Conservation (phyloP, 2,329 filamentous ascomycete species). For the Colletotrichum sp. region DNA sequence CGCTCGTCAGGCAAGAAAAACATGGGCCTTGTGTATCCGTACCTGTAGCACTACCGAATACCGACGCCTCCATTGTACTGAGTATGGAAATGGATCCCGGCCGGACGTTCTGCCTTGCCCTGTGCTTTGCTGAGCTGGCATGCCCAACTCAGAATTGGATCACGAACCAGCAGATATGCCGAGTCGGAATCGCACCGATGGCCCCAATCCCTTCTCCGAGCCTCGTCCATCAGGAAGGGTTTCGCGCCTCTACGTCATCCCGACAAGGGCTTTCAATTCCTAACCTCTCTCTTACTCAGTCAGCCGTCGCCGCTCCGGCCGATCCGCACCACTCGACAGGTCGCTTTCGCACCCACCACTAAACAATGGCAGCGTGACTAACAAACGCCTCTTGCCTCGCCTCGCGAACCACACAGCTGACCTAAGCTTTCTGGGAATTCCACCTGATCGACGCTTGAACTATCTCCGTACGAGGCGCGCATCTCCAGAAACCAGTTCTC, state of each 20-base stretch:
- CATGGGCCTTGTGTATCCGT: background rate
- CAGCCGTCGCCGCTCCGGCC: constrained; percentile 7
- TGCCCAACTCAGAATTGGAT: background rate
- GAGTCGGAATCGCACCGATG: constrained; percentile 10
- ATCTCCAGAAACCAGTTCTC: background rate
- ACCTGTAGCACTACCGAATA: background rate
- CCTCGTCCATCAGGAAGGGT: constrained; percentile 3
- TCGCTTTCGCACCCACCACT: constrained; percentile 7
- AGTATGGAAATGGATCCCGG: background rate
- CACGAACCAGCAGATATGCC: background rate
- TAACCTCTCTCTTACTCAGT: constrained; percentile 15
- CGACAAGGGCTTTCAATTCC: background rate
- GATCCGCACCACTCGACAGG: constrained; percentile 5
- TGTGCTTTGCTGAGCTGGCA: constrained; percentile 1
- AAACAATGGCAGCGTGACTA: constrained; percentile 1
- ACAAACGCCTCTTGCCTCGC: constrained; percentile 2
- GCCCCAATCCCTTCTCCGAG: background rate
- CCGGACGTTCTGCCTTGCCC: background rate
- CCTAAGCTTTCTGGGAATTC: constrained; percentile 7
- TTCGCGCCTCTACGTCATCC: constrained; percentile 13
- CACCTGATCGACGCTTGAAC: background rate
- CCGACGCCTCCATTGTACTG: background rate
- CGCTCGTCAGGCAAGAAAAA: background rate
- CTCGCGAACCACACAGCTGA: constrained; percentile 5
- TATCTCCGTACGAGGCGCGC: background rate